Evolutionary conservation across 129 eudicot species (phyloP).

Genomic region (Ambrosia artemisiifolia): DNA sequence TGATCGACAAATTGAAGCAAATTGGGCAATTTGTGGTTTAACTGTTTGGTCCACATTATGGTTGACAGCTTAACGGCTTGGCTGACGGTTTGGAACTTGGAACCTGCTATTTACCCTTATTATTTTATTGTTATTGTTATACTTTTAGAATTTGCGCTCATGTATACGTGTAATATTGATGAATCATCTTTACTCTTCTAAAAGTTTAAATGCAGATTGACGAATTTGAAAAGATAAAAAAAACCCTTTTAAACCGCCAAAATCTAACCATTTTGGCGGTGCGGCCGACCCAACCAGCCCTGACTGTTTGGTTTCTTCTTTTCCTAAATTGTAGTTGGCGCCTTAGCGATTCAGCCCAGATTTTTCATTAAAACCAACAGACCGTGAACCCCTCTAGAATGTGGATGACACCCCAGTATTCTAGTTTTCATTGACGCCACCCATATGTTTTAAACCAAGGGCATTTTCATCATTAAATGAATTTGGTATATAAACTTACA

Average conservation of each 20-base stretch:
- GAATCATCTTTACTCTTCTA: background rate
- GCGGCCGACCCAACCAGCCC: too few relatives aligned
- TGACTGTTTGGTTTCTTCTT: too few relatives aligned
- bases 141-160: background rate
- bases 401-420: too few relatives aligned
- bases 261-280: background rate
- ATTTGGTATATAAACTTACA: background rate
- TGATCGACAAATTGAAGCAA: background rate
- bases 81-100: background rate
- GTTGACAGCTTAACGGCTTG: background rate
- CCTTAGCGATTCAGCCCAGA: too few relatives aligned
- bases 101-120: background rate
- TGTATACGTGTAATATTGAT: background rate
- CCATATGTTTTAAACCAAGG: background rate
- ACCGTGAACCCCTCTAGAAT: too few relatives aligned
- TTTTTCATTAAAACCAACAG: too few relatives aligned
- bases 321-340: too few relatives aligned
- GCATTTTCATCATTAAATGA: background rate
- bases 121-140: background rate
- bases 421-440: too few relatives aligned
- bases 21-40: background rate
- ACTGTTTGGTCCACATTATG: background rate
- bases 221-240: background rate
- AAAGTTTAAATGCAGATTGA: background rate
- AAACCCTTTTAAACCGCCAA: background rate